A percentile compares a stretch with the other conserved stretches of the same genome.
Evolutionary conservation across 75 land plant species (phyloP).

Genomic region (Picea sitchensis): DNA sequence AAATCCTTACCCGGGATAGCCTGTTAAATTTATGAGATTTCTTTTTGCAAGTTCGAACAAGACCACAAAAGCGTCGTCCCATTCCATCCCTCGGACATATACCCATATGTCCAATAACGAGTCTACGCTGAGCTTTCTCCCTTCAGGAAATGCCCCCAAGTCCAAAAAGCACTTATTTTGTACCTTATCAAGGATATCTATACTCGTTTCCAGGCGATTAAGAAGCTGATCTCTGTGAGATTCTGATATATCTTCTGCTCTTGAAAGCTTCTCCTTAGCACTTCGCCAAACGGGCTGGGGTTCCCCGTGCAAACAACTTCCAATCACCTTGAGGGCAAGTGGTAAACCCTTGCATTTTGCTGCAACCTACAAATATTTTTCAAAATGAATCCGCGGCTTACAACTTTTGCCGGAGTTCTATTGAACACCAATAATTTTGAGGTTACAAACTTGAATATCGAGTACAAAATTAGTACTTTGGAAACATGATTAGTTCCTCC

Average conservation of each 20-base stretch:
- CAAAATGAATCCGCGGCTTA: too few species aligned
- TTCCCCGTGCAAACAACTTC: not conserved
- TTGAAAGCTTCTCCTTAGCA: constrained; percentile 4
- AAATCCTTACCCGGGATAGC: too few species aligned
- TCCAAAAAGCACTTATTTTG: not conserved
- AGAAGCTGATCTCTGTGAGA: not conserved
- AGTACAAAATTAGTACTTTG: too few species aligned
- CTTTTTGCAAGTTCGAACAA: not conserved
- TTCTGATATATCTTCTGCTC: not conserved
- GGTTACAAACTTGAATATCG: too few species aligned
- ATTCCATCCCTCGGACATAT: not conserved
- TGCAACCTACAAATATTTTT: not conserved
- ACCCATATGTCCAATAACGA: constrained; percentile 1
- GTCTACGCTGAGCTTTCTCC: not conserved
- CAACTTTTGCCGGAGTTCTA: too few species aligned
- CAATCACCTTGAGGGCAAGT: constrained; percentile 3
- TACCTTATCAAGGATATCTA: not conserved
- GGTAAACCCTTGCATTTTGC: not conserved
- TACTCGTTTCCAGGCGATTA: not conserved
- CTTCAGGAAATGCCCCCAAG: not conserved
- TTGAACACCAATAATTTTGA: too few species aligned
- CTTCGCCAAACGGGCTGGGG: not conserved
- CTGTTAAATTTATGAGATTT: too few species aligned
- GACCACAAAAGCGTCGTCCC: not conserved
- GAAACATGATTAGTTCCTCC: not conserved